Evolutionary conservation across 2,329 filamentous ascomycete species (phyloP).

Genomic region (Mycosphaerella sp.): DNA sequence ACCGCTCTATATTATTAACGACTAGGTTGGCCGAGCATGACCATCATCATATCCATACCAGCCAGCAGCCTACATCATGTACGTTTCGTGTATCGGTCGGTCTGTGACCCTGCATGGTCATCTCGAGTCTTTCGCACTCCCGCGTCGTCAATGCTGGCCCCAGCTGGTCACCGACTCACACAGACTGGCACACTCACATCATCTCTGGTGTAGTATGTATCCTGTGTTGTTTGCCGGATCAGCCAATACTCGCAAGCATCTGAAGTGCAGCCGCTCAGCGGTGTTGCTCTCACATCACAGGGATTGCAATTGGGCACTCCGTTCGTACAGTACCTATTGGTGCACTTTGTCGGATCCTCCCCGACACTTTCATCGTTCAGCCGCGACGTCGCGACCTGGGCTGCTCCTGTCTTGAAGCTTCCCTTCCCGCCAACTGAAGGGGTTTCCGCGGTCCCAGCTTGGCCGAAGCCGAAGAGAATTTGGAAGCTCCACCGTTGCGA

Average conservation of each 20-base stretch:
- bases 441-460: constrained; percentile 4
- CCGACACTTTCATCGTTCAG: not conserved
- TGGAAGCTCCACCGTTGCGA: constrained; percentile 1
- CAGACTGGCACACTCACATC: constrained; percentile 1
- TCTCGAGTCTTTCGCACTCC: not conserved
- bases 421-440: not conserved
- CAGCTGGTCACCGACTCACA: not conserved
- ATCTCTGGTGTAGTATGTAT: not conserved
- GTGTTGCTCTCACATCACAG: not conserved
- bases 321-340: not conserved
- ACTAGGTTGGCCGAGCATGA: constrained; percentile 10
- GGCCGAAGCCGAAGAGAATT: not conserved
- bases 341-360: not conserved
- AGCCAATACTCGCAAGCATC: not conserved
- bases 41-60: constrained; percentile 2
- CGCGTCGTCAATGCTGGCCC: not conserved
- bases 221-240: constrained; percentile 1
- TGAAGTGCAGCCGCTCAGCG: not conserved
- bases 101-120: constrained; percentile 3
- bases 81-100: not conserved
- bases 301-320: not conserved
- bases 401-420: not conserved
- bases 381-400: not conserved
- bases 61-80: not conserved
- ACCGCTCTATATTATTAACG: not conserved